Evolutionary conservation across 2,329 filamentous ascomycete species (phyloP).

Genomic region (Intubia oerlemansii): DNA sequence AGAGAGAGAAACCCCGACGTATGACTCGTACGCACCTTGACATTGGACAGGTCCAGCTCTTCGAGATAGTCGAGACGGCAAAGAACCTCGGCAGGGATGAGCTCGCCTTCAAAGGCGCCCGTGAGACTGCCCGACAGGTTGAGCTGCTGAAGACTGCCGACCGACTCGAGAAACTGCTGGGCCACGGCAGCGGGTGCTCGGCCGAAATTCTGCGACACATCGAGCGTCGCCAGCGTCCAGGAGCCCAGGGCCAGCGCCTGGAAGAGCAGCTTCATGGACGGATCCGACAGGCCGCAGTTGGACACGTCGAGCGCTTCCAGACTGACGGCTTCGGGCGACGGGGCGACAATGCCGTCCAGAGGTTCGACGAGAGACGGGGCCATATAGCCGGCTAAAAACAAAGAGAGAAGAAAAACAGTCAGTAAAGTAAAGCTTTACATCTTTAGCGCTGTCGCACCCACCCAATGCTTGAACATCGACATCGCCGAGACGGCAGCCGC

Average conservation of each 20-base stretch:
- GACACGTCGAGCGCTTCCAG: slow-evolving; percentile 28
- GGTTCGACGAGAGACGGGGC: slow-evolving; percentile 2
- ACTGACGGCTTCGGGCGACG: slow-evolving; percentile 10
- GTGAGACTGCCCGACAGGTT: slow-evolving; percentile 30
- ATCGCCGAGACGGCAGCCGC: slow-evolving; percentile 24
- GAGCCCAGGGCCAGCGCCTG: slow-evolving; percentile 17
- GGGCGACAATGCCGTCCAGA: not conserved
- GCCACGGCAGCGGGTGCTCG: slow-evolving; percentile 26
- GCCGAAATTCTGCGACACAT: slow-evolving; percentile 31
- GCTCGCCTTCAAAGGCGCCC: slow-evolving; percentile 19
- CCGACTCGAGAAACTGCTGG: slow-evolving; percentile 20
- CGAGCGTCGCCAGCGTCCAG: slow-evolving; percentile 21
- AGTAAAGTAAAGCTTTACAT: too few species aligned
- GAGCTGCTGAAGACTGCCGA: slow-evolving; percentile 23
- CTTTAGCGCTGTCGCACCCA: too few species aligned
- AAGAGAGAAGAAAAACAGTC: too few species aligned
- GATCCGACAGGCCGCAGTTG: slow-evolving; percentile 27
- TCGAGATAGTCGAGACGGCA: slow-evolving; percentile 23
- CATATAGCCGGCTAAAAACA: slow-evolving; percentile 4
- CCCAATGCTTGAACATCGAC: too few species aligned
- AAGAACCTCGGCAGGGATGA: slow-evolving; percentile 24
- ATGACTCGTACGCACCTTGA: slow-evolving; percentile 21
- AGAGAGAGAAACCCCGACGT: slow-evolving; percentile 1
- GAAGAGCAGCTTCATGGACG: slow-evolving; percentile 25
- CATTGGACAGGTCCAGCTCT: slow-evolving; percentile 31